Evolutionary conservation across 805 yeast species (phyloP).

Genomic region (Saccharomycopsis amapae): DNA sequence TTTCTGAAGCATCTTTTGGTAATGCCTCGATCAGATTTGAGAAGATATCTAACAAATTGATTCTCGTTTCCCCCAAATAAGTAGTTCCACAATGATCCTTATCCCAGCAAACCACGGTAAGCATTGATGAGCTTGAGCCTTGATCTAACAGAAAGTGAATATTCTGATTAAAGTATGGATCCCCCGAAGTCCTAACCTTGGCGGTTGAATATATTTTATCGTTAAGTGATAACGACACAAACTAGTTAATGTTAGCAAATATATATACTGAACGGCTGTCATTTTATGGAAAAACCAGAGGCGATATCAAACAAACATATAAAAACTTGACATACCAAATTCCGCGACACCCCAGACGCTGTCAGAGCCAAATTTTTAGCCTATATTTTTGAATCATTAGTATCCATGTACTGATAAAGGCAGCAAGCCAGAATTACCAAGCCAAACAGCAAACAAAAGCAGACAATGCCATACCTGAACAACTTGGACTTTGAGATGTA

Average conservation of each 20-base stretch:
- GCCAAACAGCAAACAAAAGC: background rate
- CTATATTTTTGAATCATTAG: too few species aligned
- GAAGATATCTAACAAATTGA: conserved; percentile 16
- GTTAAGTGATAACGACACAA: conserved; percentile 13
- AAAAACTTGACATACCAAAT: too few species aligned
- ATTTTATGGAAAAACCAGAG: too few species aligned
- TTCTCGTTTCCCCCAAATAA: conserved; percentile 19
- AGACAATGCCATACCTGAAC: background rate
- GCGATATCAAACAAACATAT: too few species aligned
- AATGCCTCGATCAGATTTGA: conserved; percentile 22
- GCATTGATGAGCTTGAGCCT: conserved; percentile 5
- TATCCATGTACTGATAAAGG: too few species aligned
- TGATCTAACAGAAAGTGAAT: conserved; percentile 6
- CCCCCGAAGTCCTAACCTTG: background rate
- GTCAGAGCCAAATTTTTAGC: too few species aligned
- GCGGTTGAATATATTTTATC: conserved; percentile 11
- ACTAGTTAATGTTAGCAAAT: conserved; percentile 3
- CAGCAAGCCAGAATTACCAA: too few species aligned
- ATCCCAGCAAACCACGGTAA: conserved; percentile 20
- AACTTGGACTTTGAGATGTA: background rate
- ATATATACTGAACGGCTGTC: too few species aligned
- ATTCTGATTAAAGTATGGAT: conserved; percentile 17
- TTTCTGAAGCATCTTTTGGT: conserved; percentile 9
- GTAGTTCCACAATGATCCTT: conserved; percentile 8
- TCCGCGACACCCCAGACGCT: too few species aligned